Conservation (phyloP, 179 eudicot species). For the Patellifolia procumbens region DNA sequence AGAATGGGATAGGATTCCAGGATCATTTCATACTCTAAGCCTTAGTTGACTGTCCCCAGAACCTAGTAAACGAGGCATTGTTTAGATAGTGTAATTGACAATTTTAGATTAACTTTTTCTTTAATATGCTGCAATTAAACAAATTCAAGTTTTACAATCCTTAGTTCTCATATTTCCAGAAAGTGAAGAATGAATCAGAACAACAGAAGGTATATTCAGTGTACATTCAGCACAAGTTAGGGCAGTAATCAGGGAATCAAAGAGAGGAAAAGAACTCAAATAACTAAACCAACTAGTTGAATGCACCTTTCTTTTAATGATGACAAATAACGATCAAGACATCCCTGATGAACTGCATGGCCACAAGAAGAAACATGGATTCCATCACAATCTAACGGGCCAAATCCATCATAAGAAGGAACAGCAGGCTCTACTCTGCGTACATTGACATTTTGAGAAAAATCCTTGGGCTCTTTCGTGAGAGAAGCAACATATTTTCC, state of each 20-base stretch:
- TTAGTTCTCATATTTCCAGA: no score
- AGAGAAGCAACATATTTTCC: slow-evolving; percentile 81
- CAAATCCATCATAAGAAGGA: slow-evolving; percentile 56
- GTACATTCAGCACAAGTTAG: neutral
- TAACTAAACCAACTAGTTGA: neutral
- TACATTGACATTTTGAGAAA: slow-evolving; percentile 45
- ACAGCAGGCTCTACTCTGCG: slow-evolving; percentile 41
- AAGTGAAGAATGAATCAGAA: neutral
- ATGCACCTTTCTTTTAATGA: slow-evolving; percentile 88
- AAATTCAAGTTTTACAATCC: no score
- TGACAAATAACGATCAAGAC: slow-evolving; percentile 90
- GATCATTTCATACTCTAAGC: no score
- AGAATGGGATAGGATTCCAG: no score
- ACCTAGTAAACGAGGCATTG: no score
- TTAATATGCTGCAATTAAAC: neutral
- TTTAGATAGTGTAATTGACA: no score
- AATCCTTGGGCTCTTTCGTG: slow-evolving; percentile 47
- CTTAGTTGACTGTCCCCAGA: no score
- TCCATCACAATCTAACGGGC: slow-evolving; percentile 82
- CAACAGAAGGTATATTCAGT: slow-evolving; percentile 10
- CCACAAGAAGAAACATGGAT: slow-evolving; percentile 96
- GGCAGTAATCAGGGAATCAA: neutral
- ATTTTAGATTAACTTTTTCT: neutral
- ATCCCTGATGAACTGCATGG: slow-evolving; percentile 95
- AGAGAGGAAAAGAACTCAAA: neutral